Evolutionary conservation across 192 early-diverging fungal species (phyloP), one percentile per base, ranked within the genome.

Genomic region (Entomortierella parvispora): DNA sequence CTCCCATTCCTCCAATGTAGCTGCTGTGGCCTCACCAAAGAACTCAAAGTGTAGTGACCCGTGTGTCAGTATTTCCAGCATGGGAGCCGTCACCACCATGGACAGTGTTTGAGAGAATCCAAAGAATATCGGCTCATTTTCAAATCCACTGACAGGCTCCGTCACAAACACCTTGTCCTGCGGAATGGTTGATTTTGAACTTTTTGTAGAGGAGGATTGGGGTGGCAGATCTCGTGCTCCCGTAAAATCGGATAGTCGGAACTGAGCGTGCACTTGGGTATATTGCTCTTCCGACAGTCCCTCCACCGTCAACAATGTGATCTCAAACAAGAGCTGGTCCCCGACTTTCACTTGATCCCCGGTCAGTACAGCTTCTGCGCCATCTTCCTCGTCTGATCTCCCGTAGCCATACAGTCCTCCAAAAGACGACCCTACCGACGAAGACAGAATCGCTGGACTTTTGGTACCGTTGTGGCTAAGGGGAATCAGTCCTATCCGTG

Each of bases 231-330:
- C 34, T 50, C 26, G 49, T 32, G 59, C 61, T 33, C 75, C 84
- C n/a, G 80, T 84, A 59, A 92, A 86, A 3, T 88, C 85, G 1
- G 86, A 89, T 9, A 87, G 64, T 51, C 86, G 78, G 71, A 92
- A 93, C 58, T 93, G 92, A 31, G 85, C 82, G 51, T 93, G 92
- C 29, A 93, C 83, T 54, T 93, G 85, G n/a, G 84, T 86, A 68
- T 77, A 93, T 69, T 87, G 81, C 31, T 75, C 59, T 71, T 91
- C 91, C 40, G 62, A 78, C 17, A 93, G 68, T 2, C 90, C 90
- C n/a, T 71, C 82, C 2, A 92, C 44, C 32, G 88, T 83, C n/a
- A 88, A 23, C 15, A 93, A 68, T 15, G 81, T 83, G 3, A 93
- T 67, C 66, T 93, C 90, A 77, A 93, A 92, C n/a, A 90, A 28